Conservation (phyloP, 2,329 filamentous ascomycete genomes). For the Aspergillus flavus region DNA sequence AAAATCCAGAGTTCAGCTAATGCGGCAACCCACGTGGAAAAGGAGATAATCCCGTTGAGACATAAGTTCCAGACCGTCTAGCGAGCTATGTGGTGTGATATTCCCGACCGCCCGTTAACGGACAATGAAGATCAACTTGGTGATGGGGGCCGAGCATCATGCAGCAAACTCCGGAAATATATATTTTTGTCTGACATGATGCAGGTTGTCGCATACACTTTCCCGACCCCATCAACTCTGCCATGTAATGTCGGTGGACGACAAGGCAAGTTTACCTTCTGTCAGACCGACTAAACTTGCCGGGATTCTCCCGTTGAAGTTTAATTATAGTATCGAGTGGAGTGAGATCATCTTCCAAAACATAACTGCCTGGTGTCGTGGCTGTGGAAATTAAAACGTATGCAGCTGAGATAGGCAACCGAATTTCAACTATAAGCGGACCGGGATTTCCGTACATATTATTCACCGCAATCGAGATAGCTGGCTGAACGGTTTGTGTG, state of each 20-base stretch:
- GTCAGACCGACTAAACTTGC: not conserved
- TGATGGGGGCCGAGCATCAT: not conserved
- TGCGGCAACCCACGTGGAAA: not conserved
- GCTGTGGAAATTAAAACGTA: not conserved
- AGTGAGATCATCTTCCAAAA: not conserved
- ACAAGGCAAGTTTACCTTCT: not conserved
- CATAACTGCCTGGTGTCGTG: not conserved
- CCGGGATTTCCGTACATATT: not conserved
- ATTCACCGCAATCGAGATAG: not conserved
- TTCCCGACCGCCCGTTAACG: not conserved
- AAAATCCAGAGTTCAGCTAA: not conserved
- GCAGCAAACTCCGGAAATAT: not conserved
- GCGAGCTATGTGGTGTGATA: not conserved
- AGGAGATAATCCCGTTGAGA: not conserved
- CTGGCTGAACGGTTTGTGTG: not conserved
- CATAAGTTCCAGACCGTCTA: not conserved
- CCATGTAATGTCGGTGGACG: not conserved
- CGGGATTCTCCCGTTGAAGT: not conserved
- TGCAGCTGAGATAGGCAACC: not conserved
- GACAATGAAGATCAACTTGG: not conserved
- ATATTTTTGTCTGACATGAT: not conserved
- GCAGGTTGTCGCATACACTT: not conserved
- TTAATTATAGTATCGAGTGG: conserved; percentile 4
- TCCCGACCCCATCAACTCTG: not conserved
- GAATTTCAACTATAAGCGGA: not conserved